These are phyloP conservation scores for Sambucus nigra DNA, from an alignment of 129 eudicot genomes.

Conservation along the genomic window DNA sequence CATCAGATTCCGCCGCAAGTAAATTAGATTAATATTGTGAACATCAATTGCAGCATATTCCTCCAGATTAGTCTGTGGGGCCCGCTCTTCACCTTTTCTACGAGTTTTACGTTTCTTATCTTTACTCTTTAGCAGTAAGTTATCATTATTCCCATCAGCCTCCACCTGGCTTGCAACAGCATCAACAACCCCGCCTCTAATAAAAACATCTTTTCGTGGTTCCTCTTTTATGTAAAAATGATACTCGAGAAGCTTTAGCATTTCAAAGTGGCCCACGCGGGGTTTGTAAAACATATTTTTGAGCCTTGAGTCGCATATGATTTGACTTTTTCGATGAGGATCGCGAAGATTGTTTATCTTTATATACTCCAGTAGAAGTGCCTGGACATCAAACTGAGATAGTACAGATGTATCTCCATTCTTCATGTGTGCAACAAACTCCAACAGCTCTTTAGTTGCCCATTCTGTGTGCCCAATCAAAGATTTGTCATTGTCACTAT, in stretches of 20 bases:
- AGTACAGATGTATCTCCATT: slow-evolving; percentile 67
- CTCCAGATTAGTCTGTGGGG: slow-evolving; percentile 45
- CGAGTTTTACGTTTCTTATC: slow-evolving; percentile 52
- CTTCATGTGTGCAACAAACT: slow-evolving; percentile 74
- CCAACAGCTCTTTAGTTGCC: slow-evolving; percentile 77
- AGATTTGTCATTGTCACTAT: slow-evolving; percentile 8
- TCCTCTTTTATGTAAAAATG: slow-evolving; percentile 56
- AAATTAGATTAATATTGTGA: slow-evolving; percentile 78
- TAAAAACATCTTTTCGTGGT: slow-evolving; percentile 27
- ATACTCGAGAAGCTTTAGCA: slow-evolving; percentile 82
- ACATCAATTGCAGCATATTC: slow-evolving; percentile 95
- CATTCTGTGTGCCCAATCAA: slow-evolving; percentile 27
- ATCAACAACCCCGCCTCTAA: slow-evolving; percentile 30
- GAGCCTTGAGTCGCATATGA: slow-evolving; percentile 71
- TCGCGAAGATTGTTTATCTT: slow-evolving; percentile 75
- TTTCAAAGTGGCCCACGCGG: slow-evolving; percentile 77
- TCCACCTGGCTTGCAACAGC: slow-evolving; percentile 22
- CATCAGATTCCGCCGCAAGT: slow-evolving; percentile 64
- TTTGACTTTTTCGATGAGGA: slow-evolving; percentile 72
- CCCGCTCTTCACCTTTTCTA: slow-evolving; percentile 47
- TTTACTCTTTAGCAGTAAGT: slow-evolving; percentile 20
- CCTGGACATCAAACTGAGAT: slow-evolving; percentile 75
- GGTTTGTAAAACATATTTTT: slow-evolving; percentile 58
- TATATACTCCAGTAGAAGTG: slow-evolving; percentile 64
- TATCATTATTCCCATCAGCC: slow-evolving; percentile 30